Base-by-base conservation (phyloP, 495 filamentous ascomycete species). In the Chaetomium tenue region DNA sequence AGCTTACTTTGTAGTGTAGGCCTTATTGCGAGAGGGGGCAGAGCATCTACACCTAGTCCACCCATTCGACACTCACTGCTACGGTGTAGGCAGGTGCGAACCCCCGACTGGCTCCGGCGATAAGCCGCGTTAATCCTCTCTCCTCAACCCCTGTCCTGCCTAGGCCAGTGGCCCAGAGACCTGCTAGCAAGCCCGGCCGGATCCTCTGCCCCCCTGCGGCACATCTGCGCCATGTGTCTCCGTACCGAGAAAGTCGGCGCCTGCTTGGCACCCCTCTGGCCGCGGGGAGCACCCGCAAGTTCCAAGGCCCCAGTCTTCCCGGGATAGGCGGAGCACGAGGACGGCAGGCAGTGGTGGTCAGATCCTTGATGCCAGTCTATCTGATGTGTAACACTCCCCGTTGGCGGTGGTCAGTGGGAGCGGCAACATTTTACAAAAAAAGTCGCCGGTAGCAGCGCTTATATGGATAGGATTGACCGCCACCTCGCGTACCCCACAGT, bases 391-490 rank as follows among this genome's bases (percentile, higher is more conserved):
- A 23, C 57, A 18, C 40, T 16, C 25, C 44, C 33, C 22, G 57
- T 12, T 60, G 44, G 28, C 28, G 3, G 57, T 30, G 39, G 22
- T 26, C 40, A 47, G 8, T 22, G 28, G 46, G 5, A 50, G 18
- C 4, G 20, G n/a, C 26, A 47, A 11, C 12, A 5, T 16, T 13
- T 37, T n/a, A n/a, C n/a, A 8, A 20, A 2, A 20, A 48, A 48
- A 48, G 57, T 37, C 18, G 54, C 44, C 44, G 23, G 20, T 18
- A 28, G 33, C n/a, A 18, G 40, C 53, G 53, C 53, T 56, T 67
- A 67, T 67, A 67, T 67, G 50, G 60, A 55, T 28, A 15, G 30
- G 33, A 26, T 22, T 44, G 28, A 61, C 64, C 64, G 53, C 64
- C 30, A 30, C 59, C 46, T 55, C 13, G 15, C 37, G 48, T 16